Conservation (phyloP, 1,139 yeast genomes). For the Pichia norvegensis region DNA sequence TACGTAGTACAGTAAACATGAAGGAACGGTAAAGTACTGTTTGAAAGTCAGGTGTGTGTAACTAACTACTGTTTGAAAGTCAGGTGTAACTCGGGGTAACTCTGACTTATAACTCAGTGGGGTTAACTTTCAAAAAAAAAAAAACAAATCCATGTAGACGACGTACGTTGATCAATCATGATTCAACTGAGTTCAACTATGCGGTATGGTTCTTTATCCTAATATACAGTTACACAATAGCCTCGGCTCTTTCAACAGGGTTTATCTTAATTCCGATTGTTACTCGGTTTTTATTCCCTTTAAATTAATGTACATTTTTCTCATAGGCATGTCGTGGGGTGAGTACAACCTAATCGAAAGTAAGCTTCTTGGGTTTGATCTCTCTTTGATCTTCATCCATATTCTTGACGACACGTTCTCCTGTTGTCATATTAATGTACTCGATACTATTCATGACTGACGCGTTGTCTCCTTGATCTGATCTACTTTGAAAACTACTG, state of each 20-base stretch:
- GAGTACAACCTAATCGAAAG: slow-evolving; percentile 2
- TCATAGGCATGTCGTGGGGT: background rate
- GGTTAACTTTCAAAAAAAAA: too few species aligned
- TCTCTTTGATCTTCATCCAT: slow-evolving; percentile 21
- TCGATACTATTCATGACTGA: slow-evolving; percentile 10
- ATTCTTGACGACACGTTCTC: slow-evolving; percentile 12
- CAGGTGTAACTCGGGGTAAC: too few species aligned
- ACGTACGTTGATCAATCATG: too few species aligned
- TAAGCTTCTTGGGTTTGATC: slow-evolving; percentile 21
- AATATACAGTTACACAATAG: background rate
- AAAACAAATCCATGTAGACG: too few species aligned
- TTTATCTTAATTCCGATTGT: background rate
- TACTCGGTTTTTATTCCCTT: background rate
- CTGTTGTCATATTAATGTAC: slow-evolving; percentile 21
- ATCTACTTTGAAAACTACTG: background rate
- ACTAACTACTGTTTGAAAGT: too few species aligned
- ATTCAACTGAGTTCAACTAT: background rate
- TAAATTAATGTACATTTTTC: background rate
- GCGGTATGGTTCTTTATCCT: background rate
- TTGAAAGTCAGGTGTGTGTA: too few species aligned
- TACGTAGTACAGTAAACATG: too few species aligned
- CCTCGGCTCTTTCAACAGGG: background rate
- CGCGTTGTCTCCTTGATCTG: background rate
- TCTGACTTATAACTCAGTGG: too few species aligned
- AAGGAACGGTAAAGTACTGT: too few species aligned